phyloP scores from a whole-genome alignment of 2,329 filamentous ascomycete species.

The Trichoderma sp. region DNA sequence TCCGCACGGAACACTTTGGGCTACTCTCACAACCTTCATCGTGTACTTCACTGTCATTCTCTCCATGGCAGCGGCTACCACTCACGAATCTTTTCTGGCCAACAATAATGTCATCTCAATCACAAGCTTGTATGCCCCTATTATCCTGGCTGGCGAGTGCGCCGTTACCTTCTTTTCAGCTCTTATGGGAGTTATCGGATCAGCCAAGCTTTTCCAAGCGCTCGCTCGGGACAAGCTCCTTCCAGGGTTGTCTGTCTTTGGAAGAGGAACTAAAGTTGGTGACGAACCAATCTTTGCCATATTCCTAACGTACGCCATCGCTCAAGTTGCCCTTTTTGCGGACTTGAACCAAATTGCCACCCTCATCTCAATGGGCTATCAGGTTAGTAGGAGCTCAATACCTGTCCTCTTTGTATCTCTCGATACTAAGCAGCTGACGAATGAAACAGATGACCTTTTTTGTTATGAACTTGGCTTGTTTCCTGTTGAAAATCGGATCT shows the following conservation, averaged over 20 bases:
- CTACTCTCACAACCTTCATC: conserved; percentile 73
- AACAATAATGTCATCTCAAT: conserved; percentile 81
- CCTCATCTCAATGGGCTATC: conserved; percentile 86
- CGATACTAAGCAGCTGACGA: not conserved
- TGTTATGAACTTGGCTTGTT: conserved; percentile 84
- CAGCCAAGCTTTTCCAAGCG: conserved; percentile 81
- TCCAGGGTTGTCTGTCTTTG: conserved; percentile 73
- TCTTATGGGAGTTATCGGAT: conserved; percentile 83
- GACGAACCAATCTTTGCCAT: conserved; percentile 80
- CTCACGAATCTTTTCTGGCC: conserved; percentile 69
- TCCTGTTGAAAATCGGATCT: conserved; percentile 81
- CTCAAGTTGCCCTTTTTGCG: conserved; percentile 78
- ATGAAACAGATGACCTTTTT: conserved; percentile 74
- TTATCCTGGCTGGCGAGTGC: conserved; percentile 80
- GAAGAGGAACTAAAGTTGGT: conserved; percentile 67
- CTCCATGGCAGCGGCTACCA: conserved; percentile 75
- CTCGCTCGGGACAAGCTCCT: conserved; percentile 77
- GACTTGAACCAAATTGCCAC: conserved; percentile 88
- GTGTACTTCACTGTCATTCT: conserved; percentile 76
- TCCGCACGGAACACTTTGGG: conserved; percentile 79
- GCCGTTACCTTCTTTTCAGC: conserved; percentile 83
- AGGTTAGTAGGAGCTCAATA: conserved; percentile 47
- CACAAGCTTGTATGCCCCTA: conserved; percentile 71
- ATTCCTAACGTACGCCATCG: conserved; percentile 71
- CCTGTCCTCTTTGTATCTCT: not conserved